Percentiles rank a stretch among this genome's conserved stretches.
Evolutionary conservation across 768 basidiomycete species (phyloP).

Genomic region (Antrodiella citrinella): DNA sequence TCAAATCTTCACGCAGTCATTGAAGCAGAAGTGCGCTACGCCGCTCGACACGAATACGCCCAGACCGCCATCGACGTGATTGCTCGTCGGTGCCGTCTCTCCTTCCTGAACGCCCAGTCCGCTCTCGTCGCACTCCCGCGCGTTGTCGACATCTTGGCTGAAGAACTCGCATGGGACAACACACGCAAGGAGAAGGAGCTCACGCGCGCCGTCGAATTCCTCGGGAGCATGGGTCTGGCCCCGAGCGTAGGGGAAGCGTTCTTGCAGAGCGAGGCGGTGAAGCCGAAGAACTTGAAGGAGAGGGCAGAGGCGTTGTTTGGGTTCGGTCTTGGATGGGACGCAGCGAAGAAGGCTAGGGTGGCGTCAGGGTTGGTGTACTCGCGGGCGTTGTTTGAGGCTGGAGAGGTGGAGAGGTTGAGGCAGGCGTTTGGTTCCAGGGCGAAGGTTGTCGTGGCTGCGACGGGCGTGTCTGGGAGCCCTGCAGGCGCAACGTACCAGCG

Average conservation of each 20-base stretch:
- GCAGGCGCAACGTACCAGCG: constrained; percentile 25
- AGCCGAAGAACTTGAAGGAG: constrained; percentile 17
- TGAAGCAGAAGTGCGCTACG: constrained; percentile 90
- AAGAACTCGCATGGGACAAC: constrained; percentile 72
- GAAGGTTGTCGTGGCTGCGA: not conserved
- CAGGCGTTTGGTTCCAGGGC: constrained; percentile 24
- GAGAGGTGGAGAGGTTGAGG: constrained; percentile 36
- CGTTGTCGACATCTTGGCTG: constrained; percentile 87
- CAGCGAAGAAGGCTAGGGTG: constrained; percentile 4
- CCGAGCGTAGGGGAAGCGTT: constrained; percentile 31
- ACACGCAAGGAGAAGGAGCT: constrained; percentile 54
- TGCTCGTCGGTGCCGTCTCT: constrained; percentile 85
- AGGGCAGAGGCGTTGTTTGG: constrained; percentile 17
- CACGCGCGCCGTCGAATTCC: constrained; percentile 50
- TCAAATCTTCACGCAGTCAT: constrained; percentile 43
- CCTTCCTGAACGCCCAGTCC: constrained; percentile 86
- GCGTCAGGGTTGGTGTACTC: constrained; percentile 31
- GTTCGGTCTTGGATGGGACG: constrained; percentile 8
- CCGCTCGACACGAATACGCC: constrained; percentile 86
- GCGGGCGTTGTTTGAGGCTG: constrained; percentile 47
- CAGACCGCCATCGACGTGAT: constrained; percentile 86
- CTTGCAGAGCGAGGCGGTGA: not conserved
- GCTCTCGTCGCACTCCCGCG: constrained; percentile 78
- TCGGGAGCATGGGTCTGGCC: constrained; percentile 80
- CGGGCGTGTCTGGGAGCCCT: not conserved